Evolutionary conservation across 2,329 filamentous ascomycete genomes (phyloP).

Genomic region (Pestalotiopsis sp.): DNA sequence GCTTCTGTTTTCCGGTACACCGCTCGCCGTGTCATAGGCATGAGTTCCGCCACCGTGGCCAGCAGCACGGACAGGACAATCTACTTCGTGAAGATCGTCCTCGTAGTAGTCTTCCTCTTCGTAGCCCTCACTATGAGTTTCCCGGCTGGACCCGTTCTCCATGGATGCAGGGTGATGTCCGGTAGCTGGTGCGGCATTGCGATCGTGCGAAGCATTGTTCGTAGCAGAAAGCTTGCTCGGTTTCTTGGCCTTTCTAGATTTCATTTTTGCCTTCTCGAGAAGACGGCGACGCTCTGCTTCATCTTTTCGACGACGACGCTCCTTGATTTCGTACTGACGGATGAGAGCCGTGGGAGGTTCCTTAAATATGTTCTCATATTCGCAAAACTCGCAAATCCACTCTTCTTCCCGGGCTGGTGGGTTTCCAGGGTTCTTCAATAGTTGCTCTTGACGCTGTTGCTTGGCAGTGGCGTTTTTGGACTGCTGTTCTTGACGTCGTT

Average conservation of each 20-base stretch:
- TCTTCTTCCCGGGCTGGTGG: slow-evolving; percentile 72
- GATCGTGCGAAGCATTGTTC: slow-evolving; percentile 32
- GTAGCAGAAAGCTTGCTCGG: slow-evolving; percentile 67
- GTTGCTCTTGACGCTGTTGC: slow-evolving; percentile 75
- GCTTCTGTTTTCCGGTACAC: not conserved
- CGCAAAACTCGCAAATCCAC: slow-evolving; percentile 98
- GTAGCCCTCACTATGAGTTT: slow-evolving; percentile 36
- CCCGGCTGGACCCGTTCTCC: slow-evolving; percentile 19
- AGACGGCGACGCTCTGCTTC: slow-evolving; percentile 84
- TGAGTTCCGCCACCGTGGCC: slow-evolving; percentile 11
- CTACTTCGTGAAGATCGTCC: slow-evolving; percentile 33
- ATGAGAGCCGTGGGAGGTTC: slow-evolving; percentile 82
- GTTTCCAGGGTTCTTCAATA: slow-evolving; percentile 75
- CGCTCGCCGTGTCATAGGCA: not conserved
- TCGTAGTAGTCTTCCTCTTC: slow-evolving; percentile 42
- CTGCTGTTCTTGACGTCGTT: slow-evolving; percentile 77
- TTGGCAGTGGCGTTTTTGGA: slow-evolving; percentile 77
- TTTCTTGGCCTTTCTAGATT: slow-evolving; percentile 88
- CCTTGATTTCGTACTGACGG: slow-evolving; percentile 91
- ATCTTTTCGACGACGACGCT: slow-evolving; percentile 80
- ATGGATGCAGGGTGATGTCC: slow-evolving; percentile 25
- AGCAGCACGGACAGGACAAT: slow-evolving; percentile 22
- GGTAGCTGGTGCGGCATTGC: slow-evolving; percentile 19
- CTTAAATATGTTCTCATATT: slow-evolving; percentile 97
- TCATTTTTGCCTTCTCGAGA: slow-evolving; percentile 92